phyloP scores from a whole-genome alignment of 2,329 filamentous ascomycete species.

The Capronia coronata region DNA sequence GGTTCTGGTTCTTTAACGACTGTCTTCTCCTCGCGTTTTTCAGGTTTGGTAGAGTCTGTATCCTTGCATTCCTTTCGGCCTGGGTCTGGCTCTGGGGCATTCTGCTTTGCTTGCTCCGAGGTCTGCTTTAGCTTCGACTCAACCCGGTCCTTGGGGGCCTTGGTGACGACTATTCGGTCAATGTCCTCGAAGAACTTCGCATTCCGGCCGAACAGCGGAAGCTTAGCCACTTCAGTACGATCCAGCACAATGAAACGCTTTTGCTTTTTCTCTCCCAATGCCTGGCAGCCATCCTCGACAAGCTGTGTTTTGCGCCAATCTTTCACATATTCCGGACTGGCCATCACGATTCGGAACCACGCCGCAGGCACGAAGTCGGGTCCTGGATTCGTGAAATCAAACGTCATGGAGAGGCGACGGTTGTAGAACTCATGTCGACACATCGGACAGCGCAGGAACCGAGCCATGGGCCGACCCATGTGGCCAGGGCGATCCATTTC shows the following conservation, averaged over 20 bases:
- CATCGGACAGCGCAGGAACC: conserved; percentile 14
- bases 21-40: too few species aligned
- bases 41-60: too few species aligned
- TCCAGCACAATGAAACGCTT: conserved; percentile 9
- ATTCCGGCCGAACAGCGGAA: conserved; percentile 3
- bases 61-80: not conserved
- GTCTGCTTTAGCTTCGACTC: too few species aligned
- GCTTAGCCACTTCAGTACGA: conserved; percentile 8
- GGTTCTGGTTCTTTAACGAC: not conserved
- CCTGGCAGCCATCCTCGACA: not conserved
- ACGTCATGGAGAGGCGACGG: not conserved
- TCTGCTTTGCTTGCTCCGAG: too few species aligned
- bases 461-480: not conserved
- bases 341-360: conserved; percentile 10
- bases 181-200: not conserved
- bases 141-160: too few species aligned
- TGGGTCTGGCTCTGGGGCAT: not conserved
- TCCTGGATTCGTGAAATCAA: not conserved
- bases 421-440: conserved; percentile 10
- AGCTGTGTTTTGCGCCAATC: not conserved
- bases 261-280: not conserved
- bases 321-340: conserved; percentile 3
- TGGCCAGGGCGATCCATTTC: conserved; percentile 1
- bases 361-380: not conserved
- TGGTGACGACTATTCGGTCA: not conserved